Conservation (phyloP, 352 stramenopile species). For the Phytophthora ohioensis region DNA sequence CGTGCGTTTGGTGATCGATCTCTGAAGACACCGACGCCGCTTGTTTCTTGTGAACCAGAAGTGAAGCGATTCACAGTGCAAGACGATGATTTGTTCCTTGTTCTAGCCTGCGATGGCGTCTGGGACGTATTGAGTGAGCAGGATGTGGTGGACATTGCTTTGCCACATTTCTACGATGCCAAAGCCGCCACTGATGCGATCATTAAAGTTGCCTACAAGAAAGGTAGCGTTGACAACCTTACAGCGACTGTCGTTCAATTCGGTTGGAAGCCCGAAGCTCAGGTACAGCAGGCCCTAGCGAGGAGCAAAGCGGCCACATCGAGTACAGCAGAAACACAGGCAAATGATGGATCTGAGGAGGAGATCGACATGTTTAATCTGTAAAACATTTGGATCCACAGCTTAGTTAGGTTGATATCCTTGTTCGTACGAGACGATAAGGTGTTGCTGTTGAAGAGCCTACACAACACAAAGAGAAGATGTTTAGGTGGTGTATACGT, state of each 20-base stretch:
- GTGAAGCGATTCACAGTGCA: conserved; percentile 47
- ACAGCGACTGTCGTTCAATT: conserved; percentile 66
- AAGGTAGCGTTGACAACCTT: conserved; percentile 65
- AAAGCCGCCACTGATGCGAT: conserved; percentile 59
- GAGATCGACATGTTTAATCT: conserved; percentile 75
- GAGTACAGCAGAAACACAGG: conserved; percentile 8
- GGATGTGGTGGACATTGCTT: conserved; percentile 58
- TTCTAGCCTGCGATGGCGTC: conserved; percentile 70
- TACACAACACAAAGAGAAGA: conserved; percentile 13
- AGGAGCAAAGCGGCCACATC: conserved; percentile 12
- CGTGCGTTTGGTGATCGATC: conserved; percentile 66
- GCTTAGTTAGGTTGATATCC: conserved; percentile 28
- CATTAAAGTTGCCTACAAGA: conserved; percentile 62
- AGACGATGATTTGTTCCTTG: conserved; percentile 58
- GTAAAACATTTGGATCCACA: conserved; percentile 11
- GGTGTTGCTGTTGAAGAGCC: conserved; percentile 43
- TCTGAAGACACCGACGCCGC: conserved; percentile 52
- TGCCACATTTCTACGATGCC: conserved; percentile 47
- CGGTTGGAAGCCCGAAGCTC: conserved; percentile 43
- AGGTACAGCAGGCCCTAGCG: conserved; percentile 24
- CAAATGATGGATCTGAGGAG: conserved; percentile 23
- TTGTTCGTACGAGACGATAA: conserved; percentile 42
- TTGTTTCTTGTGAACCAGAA: conserved; percentile 68
- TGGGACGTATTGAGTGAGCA: conserved; percentile 75
- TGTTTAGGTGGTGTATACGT: not conserved